Evolutionary conservation across 305 asterid genomes (phyloP), one percentile per base, ranked within the genome.

Genomic region (Coffea humblotiana): DNA sequence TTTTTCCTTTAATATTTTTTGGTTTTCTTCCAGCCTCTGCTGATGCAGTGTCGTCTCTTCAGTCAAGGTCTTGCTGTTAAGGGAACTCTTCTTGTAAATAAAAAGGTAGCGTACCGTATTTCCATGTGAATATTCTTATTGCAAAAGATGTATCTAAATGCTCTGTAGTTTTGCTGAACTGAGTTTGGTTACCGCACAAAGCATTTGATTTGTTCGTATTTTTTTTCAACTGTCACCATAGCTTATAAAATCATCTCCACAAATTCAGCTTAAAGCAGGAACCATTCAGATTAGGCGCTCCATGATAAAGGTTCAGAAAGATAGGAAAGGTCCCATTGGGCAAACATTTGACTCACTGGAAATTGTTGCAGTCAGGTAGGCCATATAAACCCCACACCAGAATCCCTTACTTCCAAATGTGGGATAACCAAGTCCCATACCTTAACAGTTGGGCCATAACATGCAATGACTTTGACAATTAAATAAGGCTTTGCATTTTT

Each of bases 51-150:
- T 77, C 97, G 98, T 72, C 70, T 95, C 79, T 95, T 91, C 88
- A 78, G 84, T 78, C 70, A 88, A 51, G 99, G 99, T 61, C 37
- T 60, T 79, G 99, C 98, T 75, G 95, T 91, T 51, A 93, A 95
- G 83, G 99, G 99, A 82, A 95, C 99, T 51, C 94, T 95, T 80
- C 97, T 95, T 21, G 78, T 95, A 14, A 88, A 95, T 83, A 87
- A 48, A 75, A 90, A 88, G 97, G 99, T 95, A 87, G 5, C 65
- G 25, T 72, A 3, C 21, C 5, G 21, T 15, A 23, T 14, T 74
- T 79, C 66, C 74, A 35, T 66, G 1, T 25, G 81, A 51, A 29
- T 56, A 15, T 52, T 15, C 52, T 15, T 9, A 15, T 47, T 74
- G 19, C 45, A 14, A 25, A 66, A 8, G 35, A 64, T 27, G 2